Evolutionary conservation across 176 grass and related monocot species (phyloP), one percentile per base, ranked within the genome.

Genomic region (Rhynchospora pubera): DNA sequence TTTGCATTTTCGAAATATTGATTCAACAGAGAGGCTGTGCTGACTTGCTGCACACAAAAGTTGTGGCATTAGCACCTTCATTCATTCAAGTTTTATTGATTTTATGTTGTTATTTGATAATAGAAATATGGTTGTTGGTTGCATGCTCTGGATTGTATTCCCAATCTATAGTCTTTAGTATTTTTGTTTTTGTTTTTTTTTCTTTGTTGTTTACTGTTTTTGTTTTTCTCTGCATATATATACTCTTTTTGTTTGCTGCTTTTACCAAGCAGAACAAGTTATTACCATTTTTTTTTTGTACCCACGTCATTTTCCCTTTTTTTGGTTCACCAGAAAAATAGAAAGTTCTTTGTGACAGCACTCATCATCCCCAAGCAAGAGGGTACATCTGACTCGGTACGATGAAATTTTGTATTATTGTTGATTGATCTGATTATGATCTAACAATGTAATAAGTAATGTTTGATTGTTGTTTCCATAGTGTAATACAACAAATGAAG

Each of bases 401-500:
- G 82, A 78, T 67, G 15, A 6, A 55, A 55, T 45, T 68, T 57
- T 80, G 47, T 51, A 52, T 34, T 84, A 14, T 22, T 81, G 22
- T 56, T 77, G 15, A 30, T 77, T 32, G 5, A 51, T 56, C 8
- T 14, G 43, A 62, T 64, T 58, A 71, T 80, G 15, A 64, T 83
- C 19, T 51, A 43, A 60, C 9, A 70, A 57, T 65, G 18, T 78
- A 59, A 79, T 70, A 69, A 43, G 18, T 63, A 52, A 53, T 82
- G 3, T 71, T 59, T 86, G 43, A 7, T 76, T 81, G 16, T 47
- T 57, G 55, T 72, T 55, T 82, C 43, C 62, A 50, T 73, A 90
- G 82, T 87, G 85, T 76, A 83, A 84, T 69, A 90, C 89, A n/a
- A 90, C 89, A 78, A 90, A 90, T 55, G 89, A 90, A 85, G 89